Evolutionary conservation across 768 basidiomycete species (phyloP).

Genomic region (Suillus fuscotomentosus): DNA sequence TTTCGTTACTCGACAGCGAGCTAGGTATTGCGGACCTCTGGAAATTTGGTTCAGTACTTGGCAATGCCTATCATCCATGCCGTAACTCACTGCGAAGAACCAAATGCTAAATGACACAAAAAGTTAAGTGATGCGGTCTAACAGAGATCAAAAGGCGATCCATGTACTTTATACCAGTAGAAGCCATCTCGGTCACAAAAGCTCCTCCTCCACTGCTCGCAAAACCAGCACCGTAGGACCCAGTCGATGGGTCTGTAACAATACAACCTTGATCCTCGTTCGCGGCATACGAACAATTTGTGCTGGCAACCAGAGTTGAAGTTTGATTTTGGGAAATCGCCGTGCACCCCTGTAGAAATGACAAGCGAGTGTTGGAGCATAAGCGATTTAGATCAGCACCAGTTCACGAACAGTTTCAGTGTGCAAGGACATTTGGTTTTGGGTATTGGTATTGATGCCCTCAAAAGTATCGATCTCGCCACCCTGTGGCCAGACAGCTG

Average conservation of each 20-base stretch:
- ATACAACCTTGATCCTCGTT: constrained; percentile 67
- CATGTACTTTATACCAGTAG: constrained; percentile 61
- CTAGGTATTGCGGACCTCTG: constrained; percentile 43
- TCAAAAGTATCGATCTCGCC: constrained; percentile 83
- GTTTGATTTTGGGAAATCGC: constrained; percentile 48
- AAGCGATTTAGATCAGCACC: not conserved
- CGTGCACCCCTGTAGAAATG: constrained; percentile 44
- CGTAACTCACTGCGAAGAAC: constrained; percentile 29
- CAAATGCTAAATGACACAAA: constrained; percentile 21
- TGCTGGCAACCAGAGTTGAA: constrained; percentile 51
- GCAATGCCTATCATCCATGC: not conserved
- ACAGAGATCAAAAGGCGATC: not conserved
- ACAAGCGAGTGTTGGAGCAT: not conserved
- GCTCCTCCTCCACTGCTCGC: constrained; percentile 68
- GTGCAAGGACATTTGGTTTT: constrained; percentile 76
- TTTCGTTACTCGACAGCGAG: constrained; percentile 45
- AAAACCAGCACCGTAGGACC: constrained; percentile 67
- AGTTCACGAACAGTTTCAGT: constrained; percentile 46
- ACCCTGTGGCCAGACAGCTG: constrained; percentile 59
- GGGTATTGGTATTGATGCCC: constrained; percentile 65
- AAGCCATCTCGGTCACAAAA: constrained; percentile 71
- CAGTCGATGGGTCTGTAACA: constrained; percentile 49
- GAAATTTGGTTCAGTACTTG: not conserved
- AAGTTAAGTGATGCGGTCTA: not conserved
- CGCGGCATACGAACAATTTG: constrained; percentile 56